Evolutionary conservation across 2,329 filamentous ascomycete genomes (phyloP).

Genomic region (Penicillium brasilianum): DNA sequence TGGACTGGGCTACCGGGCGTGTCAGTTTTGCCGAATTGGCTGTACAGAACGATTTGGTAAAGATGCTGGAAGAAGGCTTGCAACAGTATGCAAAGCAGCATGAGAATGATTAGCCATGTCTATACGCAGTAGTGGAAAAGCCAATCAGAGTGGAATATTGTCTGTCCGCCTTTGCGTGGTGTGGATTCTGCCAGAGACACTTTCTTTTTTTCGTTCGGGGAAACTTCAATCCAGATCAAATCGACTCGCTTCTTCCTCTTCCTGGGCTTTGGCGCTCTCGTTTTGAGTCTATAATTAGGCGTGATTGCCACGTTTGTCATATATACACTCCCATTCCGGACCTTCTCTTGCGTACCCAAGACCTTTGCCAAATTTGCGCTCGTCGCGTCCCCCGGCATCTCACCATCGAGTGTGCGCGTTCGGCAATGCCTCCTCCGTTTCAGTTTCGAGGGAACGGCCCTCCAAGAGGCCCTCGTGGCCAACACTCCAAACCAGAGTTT

Average conservation of each 20-base stretch:
- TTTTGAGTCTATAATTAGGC: not conserved
- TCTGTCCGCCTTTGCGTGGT: not conserved
- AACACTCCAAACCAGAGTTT: slow-evolving; percentile 41
- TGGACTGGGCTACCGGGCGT: slow-evolving; percentile 65
- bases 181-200: slow-evolving; percentile 6
- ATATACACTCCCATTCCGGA: not conserved
- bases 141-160: not conserved
- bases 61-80: slow-evolving; percentile 34
- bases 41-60: slow-evolving; percentile 38
- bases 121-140: no score
- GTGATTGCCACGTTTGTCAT: not conserved
- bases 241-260: not conserved
- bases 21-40: slow-evolving; percentile 66
- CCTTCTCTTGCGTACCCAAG: not conserved
- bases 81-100: not conserved
- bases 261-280: not conserved
- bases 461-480: slow-evolving; percentile 19
- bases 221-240: not conserved
- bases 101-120: not conserved
- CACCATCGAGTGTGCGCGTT: slow-evolving; percentile 4
- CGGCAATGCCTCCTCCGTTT: slow-evolving; percentile 21
- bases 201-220: slow-evolving; percentile 19
- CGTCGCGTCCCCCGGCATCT: not conserved
- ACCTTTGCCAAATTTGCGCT: not conserved
- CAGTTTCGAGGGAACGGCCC: slow-evolving; percentile 24